Percentiles rank a stretch among this genome's conserved stretches.
Conservation (phyloP, 257 asterid species). For the Plantago major region DNA sequence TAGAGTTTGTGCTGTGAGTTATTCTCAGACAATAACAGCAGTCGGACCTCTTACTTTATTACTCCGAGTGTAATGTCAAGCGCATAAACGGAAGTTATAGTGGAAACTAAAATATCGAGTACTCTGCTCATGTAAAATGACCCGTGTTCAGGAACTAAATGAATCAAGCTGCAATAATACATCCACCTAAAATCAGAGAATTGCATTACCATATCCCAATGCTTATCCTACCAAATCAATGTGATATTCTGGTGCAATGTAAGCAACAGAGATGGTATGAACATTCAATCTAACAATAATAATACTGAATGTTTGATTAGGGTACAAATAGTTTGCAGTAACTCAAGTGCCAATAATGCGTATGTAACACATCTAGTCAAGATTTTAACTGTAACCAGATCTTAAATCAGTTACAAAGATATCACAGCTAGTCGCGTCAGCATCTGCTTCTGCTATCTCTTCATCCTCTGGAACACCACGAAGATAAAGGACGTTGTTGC, state of each 20-base stretch:
- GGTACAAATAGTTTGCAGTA: slow-evolving; percentile 1
- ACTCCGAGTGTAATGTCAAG: too few species aligned
- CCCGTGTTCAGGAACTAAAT: too few species aligned
- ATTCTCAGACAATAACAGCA: too few species aligned
- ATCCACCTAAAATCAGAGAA: neutral
- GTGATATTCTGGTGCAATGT: neutral
- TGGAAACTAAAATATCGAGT: too few species aligned
- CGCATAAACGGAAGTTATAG: too few species aligned
- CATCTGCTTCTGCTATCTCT: slow-evolving; percentile 43
- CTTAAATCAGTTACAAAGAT: too few species aligned
- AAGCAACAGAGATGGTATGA: neutral
- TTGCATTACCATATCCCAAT: neutral
- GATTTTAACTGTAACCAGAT: too few species aligned
- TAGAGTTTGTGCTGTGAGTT: too few species aligned
- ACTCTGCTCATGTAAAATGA: too few species aligned
- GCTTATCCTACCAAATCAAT: neutral
- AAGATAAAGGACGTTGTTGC: slow-evolving; percentile 47
- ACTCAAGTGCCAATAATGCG: neutral
- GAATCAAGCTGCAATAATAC: too few species aligned
- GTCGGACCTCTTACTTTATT: too few species aligned
- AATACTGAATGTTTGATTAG: neutral
- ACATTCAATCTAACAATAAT: neutral
- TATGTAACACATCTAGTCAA: neutral
- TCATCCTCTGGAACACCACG: slow-evolving; percentile 54
- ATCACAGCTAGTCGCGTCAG: slow-evolving; percentile 23